A percentile compares a stretch with the other conserved stretches of the same genome.
These are phyloP conservation scores for Herpotrichia juniperi DNA, from an alignment of 2,329 filamentous ascomycete genomes.

Conservation along the genomic window DNA sequence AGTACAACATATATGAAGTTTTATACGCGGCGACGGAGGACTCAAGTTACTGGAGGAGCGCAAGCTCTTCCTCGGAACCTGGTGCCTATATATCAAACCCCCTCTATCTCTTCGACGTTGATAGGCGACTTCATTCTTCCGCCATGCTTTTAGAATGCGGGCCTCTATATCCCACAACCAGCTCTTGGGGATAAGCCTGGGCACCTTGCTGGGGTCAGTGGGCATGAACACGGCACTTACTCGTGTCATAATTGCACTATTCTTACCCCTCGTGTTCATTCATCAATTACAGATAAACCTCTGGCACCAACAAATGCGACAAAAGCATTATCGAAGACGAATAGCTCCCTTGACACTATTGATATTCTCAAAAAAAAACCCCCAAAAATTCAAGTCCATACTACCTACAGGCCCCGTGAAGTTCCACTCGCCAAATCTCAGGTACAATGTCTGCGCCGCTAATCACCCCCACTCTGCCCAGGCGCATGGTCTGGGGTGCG, in stretches of 20 bases:
- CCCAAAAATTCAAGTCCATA: too few relatives aligned
- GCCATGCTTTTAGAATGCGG: conserved; percentile 6
- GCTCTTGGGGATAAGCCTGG: background rate
- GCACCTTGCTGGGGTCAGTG: background rate
- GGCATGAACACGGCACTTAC: background rate
- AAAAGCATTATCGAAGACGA: too few relatives aligned
- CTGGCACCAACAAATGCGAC: too few relatives aligned
- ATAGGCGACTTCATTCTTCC: background rate
- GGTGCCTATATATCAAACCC: background rate
- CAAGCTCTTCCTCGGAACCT: background rate
- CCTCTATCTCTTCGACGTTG: too few relatives aligned
- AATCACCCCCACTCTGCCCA: background rate
- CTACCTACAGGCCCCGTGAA: too few relatives aligned
- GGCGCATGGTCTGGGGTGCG: conserved; percentile 2
- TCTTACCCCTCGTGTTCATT: background rate
- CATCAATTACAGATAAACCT: too few relatives aligned
- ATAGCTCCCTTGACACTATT: too few relatives aligned
- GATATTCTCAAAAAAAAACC: too few relatives aligned
- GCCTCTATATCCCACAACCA: background rate
- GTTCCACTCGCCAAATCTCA: conserved; percentile 6
- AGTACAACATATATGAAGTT: background rate
- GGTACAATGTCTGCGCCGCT: conserved; percentile 14
- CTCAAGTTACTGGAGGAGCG: background rate
- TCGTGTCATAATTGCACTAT: too few relatives aligned
- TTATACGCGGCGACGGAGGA: background rate